These are phyloP conservation scores for Vigna mungo DNA, from an alignment of 306 rosid genomes.

Conservation along the genomic window DNA sequence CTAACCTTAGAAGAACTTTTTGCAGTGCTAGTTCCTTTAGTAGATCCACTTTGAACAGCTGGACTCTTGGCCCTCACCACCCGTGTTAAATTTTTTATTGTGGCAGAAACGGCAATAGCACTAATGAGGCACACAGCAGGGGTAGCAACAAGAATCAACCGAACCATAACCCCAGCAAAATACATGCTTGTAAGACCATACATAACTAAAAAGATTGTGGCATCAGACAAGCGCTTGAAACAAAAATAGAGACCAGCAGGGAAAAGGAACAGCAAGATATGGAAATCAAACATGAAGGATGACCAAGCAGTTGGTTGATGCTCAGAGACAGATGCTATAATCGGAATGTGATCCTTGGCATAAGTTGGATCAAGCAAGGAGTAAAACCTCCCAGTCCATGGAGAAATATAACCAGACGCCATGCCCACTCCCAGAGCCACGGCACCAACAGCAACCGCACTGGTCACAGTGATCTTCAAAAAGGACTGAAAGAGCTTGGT, in stretches of 20 bases:
- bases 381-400: slow-evolving; percentile 99
- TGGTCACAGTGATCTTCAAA: slow-evolving; percentile 89
- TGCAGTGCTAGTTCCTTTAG: slow-evolving; percentile 63
- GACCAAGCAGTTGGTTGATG: slow-evolving; percentile 99
- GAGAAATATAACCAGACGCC: slow-evolving; percentile 96
- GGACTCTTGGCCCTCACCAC: slow-evolving; percentile 71
- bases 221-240: slow-evolving; percentile 98
- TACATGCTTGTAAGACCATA: slow-evolving; percentile 99
- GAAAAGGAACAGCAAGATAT: slow-evolving; percentile 89
- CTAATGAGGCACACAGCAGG: slow-evolving; percentile 98
- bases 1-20: slow-evolving; percentile 92
- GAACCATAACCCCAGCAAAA: slow-evolving; percentile 99
- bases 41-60: slow-evolving; percentile 72
- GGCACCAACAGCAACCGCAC: slow-evolving; percentile 78
- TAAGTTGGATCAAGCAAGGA: slow-evolving; percentile 98
- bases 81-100: slow-evolving; percentile 84
- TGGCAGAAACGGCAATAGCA: slow-evolving; percentile 96
- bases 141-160: slow-evolving; percentile 95
- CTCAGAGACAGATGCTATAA: slow-evolving; percentile 98
- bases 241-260: slow-evolving; percentile 99
- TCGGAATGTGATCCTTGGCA: slow-evolving; percentile 98
- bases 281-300: slow-evolving; percentile 99
- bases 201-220: slow-evolving; percentile 94
- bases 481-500: slow-evolving; percentile 83
- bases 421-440: slow-evolving; percentile 93